These are phyloP conservation scores for Polymyxa betae DNA, from an alignment of 208 protist genomes.

Conservation along the genomic window DNA sequence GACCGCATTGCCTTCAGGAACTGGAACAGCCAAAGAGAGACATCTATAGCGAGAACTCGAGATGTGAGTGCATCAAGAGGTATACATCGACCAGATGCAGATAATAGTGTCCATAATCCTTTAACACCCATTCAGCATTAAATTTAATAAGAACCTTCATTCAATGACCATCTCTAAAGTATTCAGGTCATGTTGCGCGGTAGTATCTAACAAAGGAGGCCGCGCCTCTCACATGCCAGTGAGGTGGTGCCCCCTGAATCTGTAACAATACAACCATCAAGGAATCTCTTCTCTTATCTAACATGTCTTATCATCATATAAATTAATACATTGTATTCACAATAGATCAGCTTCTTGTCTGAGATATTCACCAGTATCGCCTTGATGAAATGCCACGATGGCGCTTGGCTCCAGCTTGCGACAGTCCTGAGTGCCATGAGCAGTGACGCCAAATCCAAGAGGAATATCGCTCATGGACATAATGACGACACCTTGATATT, in stretches of 20 bases:
- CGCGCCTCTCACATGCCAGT: too few relatives aligned
- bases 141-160: too few relatives aligned
- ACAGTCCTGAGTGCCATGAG: slow-evolving; percentile 91
- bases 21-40: slow-evolving; percentile 73
- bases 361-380: slow-evolving; percentile 97
- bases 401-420: slow-evolving; percentile 92
- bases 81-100: slow-evolving; percentile 53
- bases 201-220: too few relatives aligned
- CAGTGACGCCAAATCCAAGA: slow-evolving; percentile 94
- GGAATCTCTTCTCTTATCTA: too few relatives aligned
- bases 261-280: too few relatives aligned
- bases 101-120: slow-evolving; percentile 68
- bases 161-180: too few relatives aligned
- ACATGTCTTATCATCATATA: too few relatives aligned
- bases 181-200: too few relatives aligned
- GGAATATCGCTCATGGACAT: slow-evolving; percentile 95
- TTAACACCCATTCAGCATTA: slow-evolving; percentile 67
- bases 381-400: slow-evolving; percentile 93
- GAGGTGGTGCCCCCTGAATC: too few relatives aligned
- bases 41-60: slow-evolving; percentile 69
- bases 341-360: slow-evolving; percentile 85
- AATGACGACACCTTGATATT: slow-evolving; percentile 91
- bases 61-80: slow-evolving; percentile 56
- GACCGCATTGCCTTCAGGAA: slow-evolving; percentile 73
- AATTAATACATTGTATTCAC: neutral